phyloP scores from a whole-genome alignment of 2,329 filamentous ascomycete genomes.

The Xylariales sp. region DNA sequence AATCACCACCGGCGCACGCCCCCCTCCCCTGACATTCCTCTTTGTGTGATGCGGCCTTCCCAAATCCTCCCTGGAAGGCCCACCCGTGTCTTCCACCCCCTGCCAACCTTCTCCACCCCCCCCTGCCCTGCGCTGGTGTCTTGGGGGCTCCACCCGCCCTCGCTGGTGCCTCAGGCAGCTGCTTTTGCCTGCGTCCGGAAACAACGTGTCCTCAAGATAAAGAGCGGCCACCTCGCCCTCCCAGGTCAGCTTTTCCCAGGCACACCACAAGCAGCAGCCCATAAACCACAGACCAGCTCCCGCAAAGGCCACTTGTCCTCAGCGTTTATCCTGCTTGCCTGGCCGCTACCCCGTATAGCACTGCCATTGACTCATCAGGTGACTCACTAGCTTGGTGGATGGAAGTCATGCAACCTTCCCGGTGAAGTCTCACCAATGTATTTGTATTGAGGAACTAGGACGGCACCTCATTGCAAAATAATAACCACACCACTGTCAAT shows the following conservation, averaged over 20 bases:
- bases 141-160: too few species aligned
- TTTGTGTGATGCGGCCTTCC: background rate
- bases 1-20: slow-evolving; percentile 5
- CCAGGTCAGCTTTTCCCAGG: background rate
- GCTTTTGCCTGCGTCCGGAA: background rate
- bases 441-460: slow-evolving; percentile 33
- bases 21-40: slow-evolving; percentile 4
- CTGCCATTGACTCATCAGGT: slow-evolving; percentile 14
- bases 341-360: background rate
- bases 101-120: background rate
- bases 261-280: slow-evolving; percentile 1
- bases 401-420: slow-evolving; percentile 14
- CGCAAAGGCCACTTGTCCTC: slow-evolving; percentile 11
- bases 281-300: too few species aligned
- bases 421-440: slow-evolving; percentile 17
- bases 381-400: slow-evolving; percentile 4
- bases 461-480: slow-evolving; percentile 29
- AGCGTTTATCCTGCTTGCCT: slow-evolving; percentile 6
- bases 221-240: slow-evolving; percentile 9
- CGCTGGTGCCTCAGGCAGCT: slow-evolving; percentile 5
- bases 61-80: slow-evolving; percentile 1
- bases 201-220: slow-evolving; percentile 21
- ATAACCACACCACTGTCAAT: too few species aligned
- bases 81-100: too few species aligned
- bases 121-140: background rate